Evolutionary conservation across 495 filamentous ascomycete species (phyloP), one percentile per base, ranked within the genome.

Genomic region (Penicillium nucicola): DNA sequence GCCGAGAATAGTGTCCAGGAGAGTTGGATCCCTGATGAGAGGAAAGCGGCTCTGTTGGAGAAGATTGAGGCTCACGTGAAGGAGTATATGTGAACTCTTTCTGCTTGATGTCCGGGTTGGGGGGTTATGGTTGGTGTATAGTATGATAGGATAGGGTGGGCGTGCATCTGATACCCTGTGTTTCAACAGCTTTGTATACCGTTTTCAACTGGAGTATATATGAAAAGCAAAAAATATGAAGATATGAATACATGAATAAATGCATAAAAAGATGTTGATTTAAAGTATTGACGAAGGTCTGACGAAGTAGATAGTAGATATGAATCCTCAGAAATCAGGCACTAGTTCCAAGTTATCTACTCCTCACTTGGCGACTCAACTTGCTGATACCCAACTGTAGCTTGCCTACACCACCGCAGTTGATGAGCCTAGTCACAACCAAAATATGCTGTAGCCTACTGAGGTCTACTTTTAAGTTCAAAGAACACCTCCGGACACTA

Each of bases 1-100:
- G 81, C 77, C 11, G 72, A 76, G 59, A 78, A 76, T 30, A 74
- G 79, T 39, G 81, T 92, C 25, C 65, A 78, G 46, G 83, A 83
- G 42, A 89, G 85, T 50, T 84, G 76, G 74, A 68, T 77, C 59
- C 57, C 64, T 15, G 66, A 76, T 50, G 58, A 60, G 46, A 64
- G 76, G 50, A 78, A 76, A 60, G 39, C 36, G 20, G 60, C 70
- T 52, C 44, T 79, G 32, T 46, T 72, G 54, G 48, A 57, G 44
- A 39, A 48, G 40, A 68, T 78, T 52, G 68, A 75, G 37, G 60
- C 56, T 13, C 65, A 70, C 62, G 64, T 76, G 1, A 50, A 57
- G 56, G 56, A 56, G 60, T 45, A 65, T 46, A 47, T 65, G 56
- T 37, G 33, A 2, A 41, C 46, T 3, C 30, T 45, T 18, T 40